These are phyloP conservation scores for Alternaria alternata DNA, from an alignment of 2,329 filamentous ascomycete species.

Conservation along the genomic window DNA sequence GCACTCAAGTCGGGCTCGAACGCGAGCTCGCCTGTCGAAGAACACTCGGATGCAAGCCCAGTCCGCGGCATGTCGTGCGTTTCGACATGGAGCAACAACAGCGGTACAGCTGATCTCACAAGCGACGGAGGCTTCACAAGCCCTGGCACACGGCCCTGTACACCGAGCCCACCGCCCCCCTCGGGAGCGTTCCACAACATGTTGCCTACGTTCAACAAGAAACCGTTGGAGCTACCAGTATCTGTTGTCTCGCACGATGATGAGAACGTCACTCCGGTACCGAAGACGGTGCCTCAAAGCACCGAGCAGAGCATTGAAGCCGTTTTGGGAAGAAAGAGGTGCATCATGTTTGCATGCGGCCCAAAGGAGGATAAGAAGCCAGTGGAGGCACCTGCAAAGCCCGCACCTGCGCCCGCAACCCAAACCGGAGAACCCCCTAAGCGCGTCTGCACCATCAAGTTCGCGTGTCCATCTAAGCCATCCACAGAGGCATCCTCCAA, in stretches of 20 bases:
- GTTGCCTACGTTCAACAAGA: slow-evolving; percentile 49
- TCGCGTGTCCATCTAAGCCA: slow-evolving; percentile 70
- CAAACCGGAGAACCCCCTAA: slow-evolving; percentile 51
- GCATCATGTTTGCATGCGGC: slow-evolving; percentile 90
- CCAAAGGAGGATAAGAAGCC: slow-evolving; percentile 57
- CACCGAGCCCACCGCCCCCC: slow-evolving; percentile 84
- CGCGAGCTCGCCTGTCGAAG: slow-evolving; percentile 50
- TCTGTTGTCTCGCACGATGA: slow-evolving; percentile 51
- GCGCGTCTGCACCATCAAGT: slow-evolving; percentile 73
- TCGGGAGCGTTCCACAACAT: slow-evolving; percentile 58
- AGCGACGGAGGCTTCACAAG: slow-evolving; percentile 93
- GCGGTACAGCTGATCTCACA: slow-evolving; percentile 87
- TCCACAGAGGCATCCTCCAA: slow-evolving; percentile 50
- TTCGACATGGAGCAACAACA: slow-evolving; percentile 81
- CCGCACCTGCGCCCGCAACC: slow-evolving; percentile 22
- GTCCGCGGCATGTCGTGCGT: slow-evolving; percentile 59
- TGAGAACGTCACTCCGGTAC: slow-evolving; percentile 38
- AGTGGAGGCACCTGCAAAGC: slow-evolving; percentile 27
- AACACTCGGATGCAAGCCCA: slow-evolving; percentile 49
- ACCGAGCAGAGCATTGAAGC: slow-evolving; percentile 69
- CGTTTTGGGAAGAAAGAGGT: slow-evolving; percentile 78
- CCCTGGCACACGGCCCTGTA: slow-evolving; percentile 79
- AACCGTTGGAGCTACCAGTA: slow-evolving; percentile 49
- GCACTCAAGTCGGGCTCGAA: slow-evolving; percentile 69
- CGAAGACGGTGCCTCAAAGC: slow-evolving; percentile 32